Evolutionary conservation across 805 yeast species (phyloP).

Genomic region (Diddensiella transvaalensis): DNA sequence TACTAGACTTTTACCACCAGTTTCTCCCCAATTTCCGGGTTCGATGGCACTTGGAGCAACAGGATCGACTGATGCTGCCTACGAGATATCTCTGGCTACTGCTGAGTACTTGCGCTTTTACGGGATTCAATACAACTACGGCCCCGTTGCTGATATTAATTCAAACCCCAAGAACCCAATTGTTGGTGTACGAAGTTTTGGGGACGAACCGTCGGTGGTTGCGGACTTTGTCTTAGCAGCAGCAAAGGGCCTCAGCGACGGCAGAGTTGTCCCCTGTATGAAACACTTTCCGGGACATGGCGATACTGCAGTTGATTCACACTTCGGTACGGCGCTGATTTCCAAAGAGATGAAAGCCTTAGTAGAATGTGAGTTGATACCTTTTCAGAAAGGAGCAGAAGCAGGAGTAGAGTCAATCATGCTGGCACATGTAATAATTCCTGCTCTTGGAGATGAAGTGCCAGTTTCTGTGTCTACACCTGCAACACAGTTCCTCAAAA

Average conservation of each 20-base stretch:
- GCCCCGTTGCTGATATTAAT: constrained; percentile 58
- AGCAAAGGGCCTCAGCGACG: constrained; percentile 49
- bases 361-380: constrained; percentile 42
- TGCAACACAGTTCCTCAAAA: constrained; percentile 44
- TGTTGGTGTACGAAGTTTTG: constrained; percentile 56
- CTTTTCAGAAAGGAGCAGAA: constrained; percentile 45
- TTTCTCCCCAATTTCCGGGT: constrained; percentile 49
- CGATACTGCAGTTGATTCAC: constrained; percentile 50
- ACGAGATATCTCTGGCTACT: constrained; percentile 46
- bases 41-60: constrained; percentile 60
- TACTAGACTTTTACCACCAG: constrained; percentile 27
- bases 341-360: constrained; percentile 44
- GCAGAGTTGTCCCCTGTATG: constrained; percentile 51
- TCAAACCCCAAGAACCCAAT: constrained; percentile 51
- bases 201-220: constrained; percentile 52
- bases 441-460: constrained; percentile 47
- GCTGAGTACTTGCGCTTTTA: constrained; percentile 48
- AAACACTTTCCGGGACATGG: constrained; percentile 65
- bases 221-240: constrained; percentile 47
- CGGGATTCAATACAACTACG: constrained; percentile 50
- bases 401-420: constrained; percentile 49
- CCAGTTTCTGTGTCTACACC: constrained; percentile 57
- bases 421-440: constrained; percentile 54
- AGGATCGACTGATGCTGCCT: constrained; percentile 45
- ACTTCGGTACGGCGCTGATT: constrained; percentile 53